A percentile compares a stretch with the other conserved stretches of the same genome.
Conservation (phyloP, 805 yeast species). For the Lipomyces mesembrius region DNA sequence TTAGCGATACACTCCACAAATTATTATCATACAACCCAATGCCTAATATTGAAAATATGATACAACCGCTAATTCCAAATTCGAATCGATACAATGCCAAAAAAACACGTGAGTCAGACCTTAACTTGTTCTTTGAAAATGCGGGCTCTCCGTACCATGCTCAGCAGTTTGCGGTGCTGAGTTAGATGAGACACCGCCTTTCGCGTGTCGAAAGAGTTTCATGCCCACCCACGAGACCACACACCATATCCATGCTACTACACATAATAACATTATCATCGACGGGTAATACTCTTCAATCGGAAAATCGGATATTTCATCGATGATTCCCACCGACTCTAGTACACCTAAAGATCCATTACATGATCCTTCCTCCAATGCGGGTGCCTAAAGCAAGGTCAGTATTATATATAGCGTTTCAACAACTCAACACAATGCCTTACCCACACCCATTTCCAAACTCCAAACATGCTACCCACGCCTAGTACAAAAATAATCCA, state of each 20-base stretch:
- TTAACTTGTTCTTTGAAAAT: neutral
- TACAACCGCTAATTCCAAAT: neutral
- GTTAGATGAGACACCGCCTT: conserved; percentile 53
- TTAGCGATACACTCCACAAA: neutral
- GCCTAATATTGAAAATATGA: neutral
- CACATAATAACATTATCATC: conserved; percentile 45
- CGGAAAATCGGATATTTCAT: conserved; percentile 43
- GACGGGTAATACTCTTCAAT: conserved; percentile 49
- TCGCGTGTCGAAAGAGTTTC: conserved; percentile 79
- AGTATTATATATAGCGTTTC: neutral
- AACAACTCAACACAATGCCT: conserved; percentile 2
- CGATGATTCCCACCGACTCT: conserved; percentile 7
- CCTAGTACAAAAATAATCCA: conserved; percentile 31
- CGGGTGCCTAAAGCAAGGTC: conserved; percentile 2
- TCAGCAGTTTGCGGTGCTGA: neutral
- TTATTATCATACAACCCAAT: neutral
- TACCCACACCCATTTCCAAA: conserved; percentile 39
- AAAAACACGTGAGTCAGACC: neutral
- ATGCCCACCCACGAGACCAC: conserved; percentile 76
- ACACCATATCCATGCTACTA: conserved; percentile 68
- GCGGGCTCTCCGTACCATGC: neutral
- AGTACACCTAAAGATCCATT: neutral
- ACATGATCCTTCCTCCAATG: neutral
- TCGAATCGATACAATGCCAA: neutral
- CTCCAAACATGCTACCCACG: conserved; percentile 36